phyloP scores from a whole-genome alignment of 2,329 filamentous ascomycete genomes.

The Colletotrichum zoysiae region DNA sequence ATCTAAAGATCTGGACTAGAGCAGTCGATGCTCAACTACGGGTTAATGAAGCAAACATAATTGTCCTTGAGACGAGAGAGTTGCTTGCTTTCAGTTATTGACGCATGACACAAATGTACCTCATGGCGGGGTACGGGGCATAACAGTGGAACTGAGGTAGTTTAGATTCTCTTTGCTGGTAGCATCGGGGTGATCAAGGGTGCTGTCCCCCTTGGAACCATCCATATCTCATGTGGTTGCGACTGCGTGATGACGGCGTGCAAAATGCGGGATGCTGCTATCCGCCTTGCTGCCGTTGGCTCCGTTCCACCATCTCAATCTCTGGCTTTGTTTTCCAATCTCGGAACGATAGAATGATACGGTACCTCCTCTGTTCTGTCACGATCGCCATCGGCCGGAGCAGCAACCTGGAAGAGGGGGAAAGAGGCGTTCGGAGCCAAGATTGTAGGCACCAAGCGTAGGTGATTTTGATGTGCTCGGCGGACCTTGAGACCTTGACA shows the following conservation, averaged over 20 bases:
- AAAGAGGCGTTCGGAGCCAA: background rate
- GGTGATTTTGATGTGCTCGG: background rate
- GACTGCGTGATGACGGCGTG: constrained; percentile 27
- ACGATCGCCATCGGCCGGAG: constrained; percentile 4
- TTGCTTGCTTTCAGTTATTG: constrained; percentile 11
- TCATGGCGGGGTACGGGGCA: background rate
- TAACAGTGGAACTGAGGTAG: constrained; percentile 2
- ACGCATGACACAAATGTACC: constrained; percentile 5
- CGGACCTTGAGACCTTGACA: constrained; percentile 4
- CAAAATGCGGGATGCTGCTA: constrained; percentile 15
- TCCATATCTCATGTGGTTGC: constrained; percentile 12
- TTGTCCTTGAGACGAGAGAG: constrained; percentile 7
- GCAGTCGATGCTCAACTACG: constrained; percentile 12
- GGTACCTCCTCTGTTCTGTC: background rate
- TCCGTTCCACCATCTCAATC: constrained; percentile 2
- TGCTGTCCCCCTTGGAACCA: background rate
- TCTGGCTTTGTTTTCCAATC: constrained; percentile 18
- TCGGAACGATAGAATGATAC: background rate
- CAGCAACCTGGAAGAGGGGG: constrained; percentile 14
- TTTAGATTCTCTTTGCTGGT: constrained; percentile 9
- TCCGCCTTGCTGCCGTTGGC: constrained; percentile 12
- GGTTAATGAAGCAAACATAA: constrained; percentile 23
- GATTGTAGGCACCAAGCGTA: constrained; percentile 3
- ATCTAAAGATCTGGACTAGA: constrained; percentile 16
- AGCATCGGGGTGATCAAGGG: constrained; percentile 8